phyloP scores from a whole-genome alignment of 345 rosid species.

The Nephelium lappaceum region DNA sequence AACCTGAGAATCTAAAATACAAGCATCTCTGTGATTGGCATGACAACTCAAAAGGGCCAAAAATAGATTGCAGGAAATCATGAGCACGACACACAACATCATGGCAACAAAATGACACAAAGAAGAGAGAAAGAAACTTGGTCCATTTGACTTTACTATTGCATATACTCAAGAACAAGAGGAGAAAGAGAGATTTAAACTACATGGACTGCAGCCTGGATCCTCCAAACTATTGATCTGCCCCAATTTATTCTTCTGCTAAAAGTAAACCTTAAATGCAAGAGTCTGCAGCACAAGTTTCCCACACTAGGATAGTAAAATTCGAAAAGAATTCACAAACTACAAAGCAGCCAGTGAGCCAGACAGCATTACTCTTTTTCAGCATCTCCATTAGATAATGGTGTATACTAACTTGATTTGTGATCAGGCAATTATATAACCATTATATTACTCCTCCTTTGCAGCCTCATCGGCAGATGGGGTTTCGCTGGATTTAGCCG shows the following conservation, averaged over 20 bases:
- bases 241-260: constrained; percentile 18
- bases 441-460: constrained; percentile 30
- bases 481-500: constrained; percentile 23
- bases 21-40: not conserved
- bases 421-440: not conserved
- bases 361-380: constrained; percentile 18
- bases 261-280: constrained; percentile 2
- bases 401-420: not conserved
- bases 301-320: constrained; percentile 14
- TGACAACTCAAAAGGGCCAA: not conserved
- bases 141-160: not conserved
- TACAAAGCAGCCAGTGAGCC: constrained; percentile 14
- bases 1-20: not conserved
- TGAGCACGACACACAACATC: not conserved
- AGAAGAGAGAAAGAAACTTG: not conserved
- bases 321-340: constrained; percentile 2
- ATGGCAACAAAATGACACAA: not conserved
- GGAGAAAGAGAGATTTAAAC: not conserved
- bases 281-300: constrained; percentile 18
- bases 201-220: constrained; percentile 5
- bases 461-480: constrained; percentile 31
- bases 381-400: not conserved
- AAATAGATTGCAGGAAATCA: not conserved
- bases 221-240: constrained; percentile 9
- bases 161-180: not conserved